Evolutionary conservation across 208 protist species (phyloP).

Genomic region (Entamoeba histolytica): DNA sequence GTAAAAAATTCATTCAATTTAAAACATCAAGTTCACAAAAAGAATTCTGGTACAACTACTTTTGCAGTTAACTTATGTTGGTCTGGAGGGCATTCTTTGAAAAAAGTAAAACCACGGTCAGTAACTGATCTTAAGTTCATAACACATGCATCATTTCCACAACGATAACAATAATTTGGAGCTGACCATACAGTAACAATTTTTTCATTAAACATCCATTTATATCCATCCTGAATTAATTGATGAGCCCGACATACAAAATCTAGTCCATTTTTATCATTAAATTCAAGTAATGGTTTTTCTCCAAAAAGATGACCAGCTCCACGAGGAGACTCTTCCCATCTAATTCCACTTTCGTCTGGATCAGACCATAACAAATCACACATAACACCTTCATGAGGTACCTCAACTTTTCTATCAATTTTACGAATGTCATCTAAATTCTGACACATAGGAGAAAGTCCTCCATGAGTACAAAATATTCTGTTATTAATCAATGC

Average conservation of each 20-base stretch:
- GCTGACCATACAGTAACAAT: slow-evolving; percentile 55
- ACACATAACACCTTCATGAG: slow-evolving; percentile 89
- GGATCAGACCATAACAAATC: slow-evolving; percentile 96
- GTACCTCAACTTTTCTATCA: slow-evolving; percentile 56
- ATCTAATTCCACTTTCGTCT: slow-evolving; percentile 40
- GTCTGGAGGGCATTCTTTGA: slow-evolving; percentile 69
- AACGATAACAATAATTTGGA: slow-evolving; percentile 62
- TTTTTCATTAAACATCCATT: slow-evolving; percentile 47
- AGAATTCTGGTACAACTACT: neutral
- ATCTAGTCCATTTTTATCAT: slow-evolving; percentile 8
- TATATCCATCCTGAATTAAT: slow-evolving; percentile 53
- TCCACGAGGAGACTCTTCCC: slow-evolving; percentile 20
- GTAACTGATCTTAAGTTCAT: slow-evolving; percentile 43
- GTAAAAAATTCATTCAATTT: no score
- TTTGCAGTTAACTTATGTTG: neutral
- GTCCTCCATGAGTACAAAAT: slow-evolving; percentile 75
- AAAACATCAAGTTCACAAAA: neutral
- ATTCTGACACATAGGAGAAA: slow-evolving; percentile 66
- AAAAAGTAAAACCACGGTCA: slow-evolving; percentile 84
- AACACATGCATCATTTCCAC: slow-evolving; percentile 87
- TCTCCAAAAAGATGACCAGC: slow-evolving; percentile 30
- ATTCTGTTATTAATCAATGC: slow-evolving; percentile 79
- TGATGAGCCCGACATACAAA: slow-evolving; percentile 48
- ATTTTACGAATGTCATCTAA: slow-evolving; percentile 62
- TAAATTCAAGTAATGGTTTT: slow-evolving; percentile 55